Evolutionary conservation across 495 filamentous ascomycete genomes (phyloP), one percentile per base, ranked within the genome.

Genomic region (Aspergillus ellipticus): DNA sequence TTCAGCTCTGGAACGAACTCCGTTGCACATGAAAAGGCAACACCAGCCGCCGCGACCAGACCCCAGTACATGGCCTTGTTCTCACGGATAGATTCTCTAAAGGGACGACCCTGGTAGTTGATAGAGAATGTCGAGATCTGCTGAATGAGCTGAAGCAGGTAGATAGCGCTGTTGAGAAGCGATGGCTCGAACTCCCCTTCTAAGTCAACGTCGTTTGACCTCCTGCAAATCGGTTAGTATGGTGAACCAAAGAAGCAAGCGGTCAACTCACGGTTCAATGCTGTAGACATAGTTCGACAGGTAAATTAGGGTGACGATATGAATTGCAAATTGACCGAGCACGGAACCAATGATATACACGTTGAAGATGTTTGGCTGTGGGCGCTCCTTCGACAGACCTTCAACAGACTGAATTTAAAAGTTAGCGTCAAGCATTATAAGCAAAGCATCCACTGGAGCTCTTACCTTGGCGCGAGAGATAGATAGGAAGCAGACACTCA

Each of bases 121-220:
- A 97, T 94, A 35, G 94, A 92, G 66, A 99, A 99, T 8, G 94
- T 99, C 10, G 94, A 97, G 66, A 99, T 96, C 67, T 99, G 95
- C 72, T 99, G 94, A 74, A 99, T 97, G 42, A 99, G 83, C 65
- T 97, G 95, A 3, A 99, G 84, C 42, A 99, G 89, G 74, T 99
- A 99, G 63, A 99, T 89, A 51, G 95, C 94, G 55, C 85, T 90
- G 79, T 99, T 99, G 66, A 99, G 85, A 10, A 99, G 83, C 5
- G 92, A 96, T 6, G 95, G 95, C 53, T 85, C 74, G 63, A 99
- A 99, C 64, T 99, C 93, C 63, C 90, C 88, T 73, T 99, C 94
- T 15, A 97, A 86, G 66, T 99, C 93, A 55, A 96, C 79, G 19
- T 87, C 78, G 33, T 82, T 80, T 46, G 79, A 72, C 63, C 88